These are phyloP conservation scores for Lyophyllum atratum DNA, from an alignment of 768 basidiomycete species.

Conservation along the genomic window DNA sequence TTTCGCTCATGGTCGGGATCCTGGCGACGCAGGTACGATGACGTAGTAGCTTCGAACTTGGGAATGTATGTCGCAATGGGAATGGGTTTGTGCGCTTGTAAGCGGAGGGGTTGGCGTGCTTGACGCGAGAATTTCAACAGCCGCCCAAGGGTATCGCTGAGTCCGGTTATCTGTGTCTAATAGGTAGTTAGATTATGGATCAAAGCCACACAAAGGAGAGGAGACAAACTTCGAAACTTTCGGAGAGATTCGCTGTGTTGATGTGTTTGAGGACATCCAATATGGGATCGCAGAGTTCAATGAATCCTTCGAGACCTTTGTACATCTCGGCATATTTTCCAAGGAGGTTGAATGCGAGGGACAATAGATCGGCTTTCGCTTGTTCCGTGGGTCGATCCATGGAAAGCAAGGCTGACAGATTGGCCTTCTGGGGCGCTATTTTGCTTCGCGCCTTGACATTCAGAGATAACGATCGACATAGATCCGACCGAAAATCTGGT, in stretches of 20 bases:
- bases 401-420: conserved; percentile 46
- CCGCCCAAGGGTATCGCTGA: conserved; percentile 53
- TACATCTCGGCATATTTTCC: conserved; percentile 73
- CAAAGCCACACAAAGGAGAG: not conserved
- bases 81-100: conserved; percentile 95
- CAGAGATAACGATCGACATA: conserved; percentile 38
- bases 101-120: conserved; percentile 72
- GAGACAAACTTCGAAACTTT: conserved; percentile 54
- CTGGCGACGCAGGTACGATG: conserved; percentile 73
- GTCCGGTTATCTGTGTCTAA: conserved; percentile 49
- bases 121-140: conserved; percentile 74
- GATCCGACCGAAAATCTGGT: conserved; percentile 64
- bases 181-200: conserved; percentile 14
- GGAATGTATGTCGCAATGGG: conserved; percentile 93
- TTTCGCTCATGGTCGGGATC: conserved; percentile 95
- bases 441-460: conserved; percentile 43
- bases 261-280: conserved; percentile 56
- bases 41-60: conserved; percentile 82
- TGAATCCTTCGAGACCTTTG: conserved; percentile 77
- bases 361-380: conserved; percentile 72
- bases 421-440: conserved; percentile 42
- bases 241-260: conserved; percentile 44
- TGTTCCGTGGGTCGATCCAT: conserved; percentile 50
- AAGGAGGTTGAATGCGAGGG: conserved; percentile 62
- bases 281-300: conserved; percentile 82